Evolutionary conservation across 75 land plant species (phyloP).

Genomic region (Larix kaempferi): DNA sequence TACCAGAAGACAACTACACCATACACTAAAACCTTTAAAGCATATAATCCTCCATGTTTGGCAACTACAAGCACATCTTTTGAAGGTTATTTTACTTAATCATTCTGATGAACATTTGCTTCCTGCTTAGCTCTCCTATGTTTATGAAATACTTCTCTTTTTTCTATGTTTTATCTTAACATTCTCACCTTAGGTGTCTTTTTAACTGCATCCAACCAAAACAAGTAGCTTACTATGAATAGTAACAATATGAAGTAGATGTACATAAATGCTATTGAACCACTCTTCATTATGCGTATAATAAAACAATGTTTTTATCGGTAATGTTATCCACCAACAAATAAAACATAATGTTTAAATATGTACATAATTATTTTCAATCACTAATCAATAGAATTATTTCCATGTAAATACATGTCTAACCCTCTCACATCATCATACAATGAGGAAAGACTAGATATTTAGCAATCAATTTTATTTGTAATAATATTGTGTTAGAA

Average conservation of each 20-base stretch:
- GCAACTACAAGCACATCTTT: background rate
- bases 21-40: background rate
- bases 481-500: background rate
- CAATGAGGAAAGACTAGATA: too few relatives aligned
- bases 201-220: slow-evolving; percentile 21
- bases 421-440: too few relatives aligned
- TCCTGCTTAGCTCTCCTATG: slow-evolving; percentile 50
- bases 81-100: slow-evolving; percentile 10
- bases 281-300: too few relatives aligned
- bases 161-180: slow-evolving; percentile 27
- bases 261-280: too few relatives aligned
- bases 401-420: too few relatives aligned
- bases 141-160: slow-evolving; percentile 48
- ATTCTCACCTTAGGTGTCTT: slow-evolving; percentile 41
- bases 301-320: too few relatives aligned
- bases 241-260: background rate
- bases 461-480: too few relatives aligned
- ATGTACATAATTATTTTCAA: too few relatives aligned
- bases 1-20: background rate
- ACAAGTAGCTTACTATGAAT: background rate
- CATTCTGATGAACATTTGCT: slow-evolving; percentile 39
- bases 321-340: too few relatives aligned
- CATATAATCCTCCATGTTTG: too few relatives aligned
- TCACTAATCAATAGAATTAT: too few relatives aligned
- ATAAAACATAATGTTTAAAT: too few relatives aligned